Evolutionary conservation across 805 yeast genomes (phyloP), one percentile per base, ranked within the genome.

Genomic region (Wickerhamomyces sydowiorum): DNA sequence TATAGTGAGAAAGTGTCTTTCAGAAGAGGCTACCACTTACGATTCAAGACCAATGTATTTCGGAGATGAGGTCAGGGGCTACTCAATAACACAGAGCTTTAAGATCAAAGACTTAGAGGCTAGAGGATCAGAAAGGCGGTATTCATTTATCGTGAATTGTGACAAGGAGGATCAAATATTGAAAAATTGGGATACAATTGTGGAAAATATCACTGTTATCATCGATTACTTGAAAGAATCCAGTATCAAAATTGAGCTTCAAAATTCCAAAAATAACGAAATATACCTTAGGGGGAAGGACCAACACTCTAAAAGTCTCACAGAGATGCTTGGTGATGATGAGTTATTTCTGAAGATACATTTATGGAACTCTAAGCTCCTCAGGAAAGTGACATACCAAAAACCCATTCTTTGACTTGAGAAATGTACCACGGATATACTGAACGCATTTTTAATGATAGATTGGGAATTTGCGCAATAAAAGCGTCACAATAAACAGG

Each of bases 61-160:
- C 51, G 87, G 85, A 4, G 88, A 83, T 51, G 72, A 73, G 12
- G 52, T 64, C 4, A 69, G 76, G 43, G 90, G 90, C 0, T 73
- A 74, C 48, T 77, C 86, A 23, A 59, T 83, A 7, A 70, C 75
- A 13, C 66, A 75, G 43, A 72, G 80, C 4, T 82, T 84, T 64
- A 81, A 81, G 54, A 58, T 82, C 24, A 66, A 68, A 32, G 91
- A 84, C 57, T 61, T 69, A 12, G 75, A 77, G 37, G 89, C 91
- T 0, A 66, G 91, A 42, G 91, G 91, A 2, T 76, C 83, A 1
- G 89, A 84, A 56, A 64, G 91, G 44, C 72, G 84, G 40, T 84
- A 82, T 50, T 69, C 82, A 1, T 57, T 81, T 17, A 69, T 82
- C 43, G 76, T 82, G 13, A 70, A 80, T 2, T 64, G 75, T 10